A percentile compares a stretch with the other conserved stretches of the same genome.
Conservation (phyloP, 2,329 filamentous ascomycete species). For the Trichothecium roseum region DNA sequence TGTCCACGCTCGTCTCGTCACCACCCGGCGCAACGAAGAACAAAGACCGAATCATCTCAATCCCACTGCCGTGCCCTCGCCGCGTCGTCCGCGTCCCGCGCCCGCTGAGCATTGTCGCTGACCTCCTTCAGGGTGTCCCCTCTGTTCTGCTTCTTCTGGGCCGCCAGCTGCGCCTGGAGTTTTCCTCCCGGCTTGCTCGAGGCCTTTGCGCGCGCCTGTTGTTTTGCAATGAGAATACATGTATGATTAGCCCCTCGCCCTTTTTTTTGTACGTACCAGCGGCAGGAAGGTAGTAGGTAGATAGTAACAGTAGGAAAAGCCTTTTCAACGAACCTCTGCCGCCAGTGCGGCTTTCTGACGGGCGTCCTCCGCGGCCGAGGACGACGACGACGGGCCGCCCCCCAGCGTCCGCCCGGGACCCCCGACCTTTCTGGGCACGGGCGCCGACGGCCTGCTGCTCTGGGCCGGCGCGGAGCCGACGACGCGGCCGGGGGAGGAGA, state of each 20-base stretch:
- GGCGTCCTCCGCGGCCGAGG: conserved; percentile 41
- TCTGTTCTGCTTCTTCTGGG: conserved; percentile 66
- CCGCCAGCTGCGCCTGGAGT: conserved; percentile 57
- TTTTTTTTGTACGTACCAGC: no score
- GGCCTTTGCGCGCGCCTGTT: conserved; percentile 57
- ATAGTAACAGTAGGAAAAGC: not conserved
- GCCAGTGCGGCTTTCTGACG: conserved; percentile 66
- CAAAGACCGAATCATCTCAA: conserved; percentile 8
- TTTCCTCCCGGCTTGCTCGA: conserved; percentile 53
- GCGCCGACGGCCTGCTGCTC: conserved; percentile 3
- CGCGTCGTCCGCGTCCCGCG: conserved; percentile 57
- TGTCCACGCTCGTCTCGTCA: not conserved
- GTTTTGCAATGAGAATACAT: conserved; percentile 1
- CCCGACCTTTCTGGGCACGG: conserved; percentile 33
- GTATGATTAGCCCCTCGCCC: no score
- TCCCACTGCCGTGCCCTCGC: conserved; percentile 24
- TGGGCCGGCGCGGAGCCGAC: conserved; percentile 42
- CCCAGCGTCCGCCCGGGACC: conserved; percentile 57
- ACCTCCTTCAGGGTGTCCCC: conserved; percentile 56
- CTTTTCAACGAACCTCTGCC: conserved; percentile 58
- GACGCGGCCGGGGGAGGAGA: conserved; percentile 61
- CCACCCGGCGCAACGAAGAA: not conserved
- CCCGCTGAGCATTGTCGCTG: conserved; percentile 54
- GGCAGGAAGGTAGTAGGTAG: no score
- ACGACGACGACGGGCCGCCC: conserved; percentile 18